phyloP scores from a whole-genome alignment of 1,284 basidiomycete species.

The Microstroma glucosiphilum region DNA sequence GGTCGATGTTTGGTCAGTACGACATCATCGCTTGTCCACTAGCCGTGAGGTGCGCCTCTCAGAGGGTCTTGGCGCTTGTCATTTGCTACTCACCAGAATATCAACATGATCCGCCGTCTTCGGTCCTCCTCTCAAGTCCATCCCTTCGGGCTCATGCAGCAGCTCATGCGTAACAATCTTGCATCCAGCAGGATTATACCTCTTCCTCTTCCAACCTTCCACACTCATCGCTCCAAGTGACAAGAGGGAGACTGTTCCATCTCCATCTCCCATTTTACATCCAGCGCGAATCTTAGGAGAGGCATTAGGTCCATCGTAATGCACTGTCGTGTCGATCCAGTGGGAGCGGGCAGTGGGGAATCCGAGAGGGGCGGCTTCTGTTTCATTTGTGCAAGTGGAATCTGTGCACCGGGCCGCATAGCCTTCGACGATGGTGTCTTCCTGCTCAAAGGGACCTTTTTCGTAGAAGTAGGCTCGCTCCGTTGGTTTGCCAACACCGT shows the following conservation, averaged over 20 bases:
- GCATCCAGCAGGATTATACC: constrained; percentile 83
- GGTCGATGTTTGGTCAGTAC: too few species aligned
- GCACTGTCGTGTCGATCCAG: constrained; percentile 12
- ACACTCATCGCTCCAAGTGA: constrained; percentile 93
- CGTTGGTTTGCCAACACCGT: constrained; percentile 93
- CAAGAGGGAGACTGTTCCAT: constrained; percentile 85
- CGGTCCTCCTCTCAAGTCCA: constrained; percentile 74
- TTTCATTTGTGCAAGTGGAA: constrained; percentile 22
- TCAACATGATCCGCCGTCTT: constrained; percentile 65
- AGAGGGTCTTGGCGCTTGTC: too few species aligned
- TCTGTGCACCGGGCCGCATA: constrained; percentile 18
- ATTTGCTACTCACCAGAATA: constrained; percentile 57
- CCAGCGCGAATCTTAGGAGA: constrained; percentile 36
- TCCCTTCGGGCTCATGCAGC: constrained; percentile 69
- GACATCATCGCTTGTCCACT: too few species aligned
- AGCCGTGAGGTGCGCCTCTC: too few species aligned
- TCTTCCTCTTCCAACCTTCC: constrained; percentile 74
- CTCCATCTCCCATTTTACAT: constrained; percentile 58
- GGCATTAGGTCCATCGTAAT: constrained; percentile 21
- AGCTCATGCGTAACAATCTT: constrained; percentile 81
- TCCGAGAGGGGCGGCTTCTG: constrained; percentile 26
- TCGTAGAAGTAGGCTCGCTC: constrained; percentile 60
- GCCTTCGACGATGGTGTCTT: constrained; percentile 20
- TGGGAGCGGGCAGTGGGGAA: constrained; percentile 31
- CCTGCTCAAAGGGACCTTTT: constrained; percentile 28